Percentiles rank a stretch among this genome's conserved stretches.
phyloP scores from a whole-genome alignment of 2,329 filamentous ascomycete genomes.

The Hypoxylon sp. region DNA sequence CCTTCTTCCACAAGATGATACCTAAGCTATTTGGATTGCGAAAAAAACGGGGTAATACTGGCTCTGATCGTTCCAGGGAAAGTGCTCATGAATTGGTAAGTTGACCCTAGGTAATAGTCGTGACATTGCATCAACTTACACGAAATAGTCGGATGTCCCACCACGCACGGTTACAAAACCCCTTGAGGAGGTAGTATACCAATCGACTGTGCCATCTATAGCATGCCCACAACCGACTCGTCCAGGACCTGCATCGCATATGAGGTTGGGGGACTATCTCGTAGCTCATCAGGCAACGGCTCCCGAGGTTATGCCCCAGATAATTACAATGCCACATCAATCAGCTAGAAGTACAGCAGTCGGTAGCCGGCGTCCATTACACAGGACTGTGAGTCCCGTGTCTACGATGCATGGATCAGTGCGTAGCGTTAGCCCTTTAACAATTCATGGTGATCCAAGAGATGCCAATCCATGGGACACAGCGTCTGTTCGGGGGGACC shows the following conservation, averaged over 20 bases:
- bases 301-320: background rate
- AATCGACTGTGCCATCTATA: background rate
- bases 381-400: slow-evolving; percentile 11
- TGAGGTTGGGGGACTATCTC: background rate
- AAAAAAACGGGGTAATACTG: background rate
- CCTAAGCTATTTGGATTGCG: slow-evolving; percentile 25
- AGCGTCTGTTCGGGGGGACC: slow-evolving; percentile 1
- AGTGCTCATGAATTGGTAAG: slow-evolving; percentile 32
- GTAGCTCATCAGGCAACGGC: slow-evolving; percentile 3
- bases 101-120: background rate
- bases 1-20: slow-evolving; percentile 36
- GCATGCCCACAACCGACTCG: slow-evolving; percentile 11
- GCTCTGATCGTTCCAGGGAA: background rate
- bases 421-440: slow-evolving; percentile 1
- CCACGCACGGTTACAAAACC: background rate
- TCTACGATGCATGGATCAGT: slow-evolving; percentile 10
- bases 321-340: slow-evolving; percentile 8
- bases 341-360: no score
- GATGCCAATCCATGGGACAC: slow-evolving; percentile 7
- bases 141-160: slow-evolving; percentile 12
- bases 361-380: no score
- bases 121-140: slow-evolving; percentile 4
- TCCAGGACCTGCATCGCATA: slow-evolving; percentile 3
- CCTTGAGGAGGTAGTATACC: background rate
- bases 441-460: background rate